These are phyloP conservation scores for Phytophthora lateralis DNA, from an alignment of 352 stramenopile species.

Conservation along the genomic window DNA sequence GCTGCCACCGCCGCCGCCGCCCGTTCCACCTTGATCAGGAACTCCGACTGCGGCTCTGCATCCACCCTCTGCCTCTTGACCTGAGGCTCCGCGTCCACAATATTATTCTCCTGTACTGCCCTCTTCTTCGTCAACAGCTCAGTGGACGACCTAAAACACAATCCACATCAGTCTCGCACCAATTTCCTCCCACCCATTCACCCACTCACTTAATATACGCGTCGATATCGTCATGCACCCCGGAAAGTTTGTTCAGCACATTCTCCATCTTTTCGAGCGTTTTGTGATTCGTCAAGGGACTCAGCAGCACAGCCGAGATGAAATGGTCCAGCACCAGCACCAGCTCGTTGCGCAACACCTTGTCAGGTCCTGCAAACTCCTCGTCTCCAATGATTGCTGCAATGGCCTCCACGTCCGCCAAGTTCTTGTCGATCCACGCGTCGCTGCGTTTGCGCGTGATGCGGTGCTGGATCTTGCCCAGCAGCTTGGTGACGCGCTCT, in stretches of 20 bases:
- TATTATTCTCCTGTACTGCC: conserved; percentile 26
- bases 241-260: conserved; percentile 45
- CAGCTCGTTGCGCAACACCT: conserved; percentile 56
- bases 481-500: conserved; percentile 51
- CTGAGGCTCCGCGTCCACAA: conserved; percentile 31
- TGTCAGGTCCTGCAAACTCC: conserved; percentile 34
- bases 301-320: conserved; percentile 71
- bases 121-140: conserved; percentile 46
- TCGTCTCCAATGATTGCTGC: conserved; percentile 40
- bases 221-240: conserved; percentile 53
- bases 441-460: conserved; percentile 67
- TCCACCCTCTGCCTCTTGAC: conserved; percentile 47
- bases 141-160: conserved; percentile 39
- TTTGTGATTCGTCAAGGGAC: conserved; percentile 35
- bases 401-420: conserved; percentile 52
- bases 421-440: conserved; percentile 70
- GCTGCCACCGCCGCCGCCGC: conserved; percentile 30
- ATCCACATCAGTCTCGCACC: not conserved
- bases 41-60: conserved; percentile 7
- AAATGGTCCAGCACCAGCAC: conserved; percentile 73
- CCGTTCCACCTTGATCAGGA: conserved; percentile 60
- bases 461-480: conserved; percentile 64
- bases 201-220: conserved; percentile 65
- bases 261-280: conserved; percentile 46
- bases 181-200: not conserved